Evolutionary conservation across 257 asterid genomes (phyloP).

Genomic region (Lycium barbarum): DNA sequence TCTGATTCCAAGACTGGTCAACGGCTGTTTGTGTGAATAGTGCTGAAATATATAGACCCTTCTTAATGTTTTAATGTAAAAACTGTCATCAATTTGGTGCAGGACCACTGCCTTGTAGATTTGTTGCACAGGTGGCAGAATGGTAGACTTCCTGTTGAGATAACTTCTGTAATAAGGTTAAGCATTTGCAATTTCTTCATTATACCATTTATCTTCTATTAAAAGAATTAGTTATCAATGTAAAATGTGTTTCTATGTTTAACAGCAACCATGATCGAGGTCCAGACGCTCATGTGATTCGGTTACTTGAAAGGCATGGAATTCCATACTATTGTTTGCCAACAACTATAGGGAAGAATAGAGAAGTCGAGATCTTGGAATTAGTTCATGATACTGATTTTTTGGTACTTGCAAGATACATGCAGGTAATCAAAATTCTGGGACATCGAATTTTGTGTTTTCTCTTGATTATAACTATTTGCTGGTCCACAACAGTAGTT

Average conservation of each 20-base stretch:
- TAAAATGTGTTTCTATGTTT: slow-evolving; percentile 24
- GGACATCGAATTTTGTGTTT: not conserved
- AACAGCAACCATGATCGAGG: slow-evolving; percentile 87
- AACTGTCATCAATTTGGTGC: slow-evolving; percentile 29
- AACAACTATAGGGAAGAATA: slow-evolving; percentile 48
- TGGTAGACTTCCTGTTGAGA: slow-evolving; percentile 80
- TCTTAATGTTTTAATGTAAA: not conserved
- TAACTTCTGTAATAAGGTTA: slow-evolving; percentile 81
- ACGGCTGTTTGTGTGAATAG: not conserved
- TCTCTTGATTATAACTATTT: not conserved
- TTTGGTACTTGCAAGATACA: slow-evolving; percentile 94
- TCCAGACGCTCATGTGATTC: slow-evolving; percentile 77
- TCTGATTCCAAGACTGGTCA: slow-evolving; percentile 17
- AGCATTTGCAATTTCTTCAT: slow-evolving; percentile 21
- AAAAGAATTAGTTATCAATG: slow-evolving; percentile 24
- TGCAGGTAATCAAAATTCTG: slow-evolving; percentile 68
- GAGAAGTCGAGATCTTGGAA: slow-evolving; percentile 72
- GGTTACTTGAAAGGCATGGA: slow-evolving; percentile 83
- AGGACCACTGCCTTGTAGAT: slow-evolving; percentile 96
- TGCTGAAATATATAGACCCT: not conserved
- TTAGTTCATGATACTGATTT: slow-evolving; percentile 86
- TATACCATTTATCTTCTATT: slow-evolving; percentile 22
- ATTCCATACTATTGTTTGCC: slow-evolving; percentile 80
- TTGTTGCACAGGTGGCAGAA: slow-evolving; percentile 93
- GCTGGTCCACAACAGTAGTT: not conserved